These are phyloP conservation scores for Reticulascus tulasneorum DNA, from an alignment of 2,329 filamentous ascomycete genomes.

Conservation along the genomic window DNA sequence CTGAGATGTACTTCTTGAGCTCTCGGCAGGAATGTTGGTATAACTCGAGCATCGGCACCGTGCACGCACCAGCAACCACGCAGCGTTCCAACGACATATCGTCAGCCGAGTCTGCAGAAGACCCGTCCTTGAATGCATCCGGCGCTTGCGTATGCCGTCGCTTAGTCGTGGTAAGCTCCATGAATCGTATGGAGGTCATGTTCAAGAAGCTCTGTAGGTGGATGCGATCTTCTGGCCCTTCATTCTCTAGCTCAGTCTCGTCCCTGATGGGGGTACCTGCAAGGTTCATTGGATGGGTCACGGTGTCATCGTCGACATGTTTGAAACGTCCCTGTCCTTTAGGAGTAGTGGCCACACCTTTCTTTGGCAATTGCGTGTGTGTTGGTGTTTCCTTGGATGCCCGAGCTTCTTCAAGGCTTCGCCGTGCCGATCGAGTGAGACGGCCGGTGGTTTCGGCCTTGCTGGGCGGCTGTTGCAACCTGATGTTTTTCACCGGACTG, in stretches of 20 bases:
- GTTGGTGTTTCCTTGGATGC: constrained; percentile 35
- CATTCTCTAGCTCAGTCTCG: constrained; percentile 38
- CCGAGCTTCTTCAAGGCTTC: constrained; percentile 38
- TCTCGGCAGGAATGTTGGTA: constrained; percentile 96
- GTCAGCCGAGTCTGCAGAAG: constrained; percentile 38
- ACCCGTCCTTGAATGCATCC: constrained; percentile 37
- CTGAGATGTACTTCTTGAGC: constrained; percentile 93
- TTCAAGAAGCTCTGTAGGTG: constrained; percentile 90
- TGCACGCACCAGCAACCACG: constrained; percentile 85
- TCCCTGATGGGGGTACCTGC: constrained; percentile 36
- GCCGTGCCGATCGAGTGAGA: constrained; percentile 44
- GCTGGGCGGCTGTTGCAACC: constrained; percentile 64
- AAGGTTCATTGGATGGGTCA: constrained; percentile 37
- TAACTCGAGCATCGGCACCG: constrained; percentile 85
- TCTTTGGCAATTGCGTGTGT: constrained; percentile 43
- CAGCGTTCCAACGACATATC: constrained; percentile 67
- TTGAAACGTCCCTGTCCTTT: constrained; percentile 52
- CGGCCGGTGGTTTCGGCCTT: constrained; percentile 64
- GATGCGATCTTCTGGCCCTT: constrained; percentile 60
- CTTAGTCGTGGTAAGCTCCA: constrained; percentile 97
- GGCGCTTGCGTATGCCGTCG: constrained; percentile 77
- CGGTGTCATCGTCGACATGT: constrained; percentile 45
- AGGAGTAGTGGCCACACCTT: constrained; percentile 49
- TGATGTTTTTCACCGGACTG: constrained; percentile 74
- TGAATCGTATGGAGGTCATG: constrained; percentile 94